Percentiles rank a stretch among this genome's conserved stretches.
These are phyloP conservation scores for Tulasnella sp. DNA, from an alignment of 768 basidiomycete genomes.

Conservation along the genomic window DNA sequence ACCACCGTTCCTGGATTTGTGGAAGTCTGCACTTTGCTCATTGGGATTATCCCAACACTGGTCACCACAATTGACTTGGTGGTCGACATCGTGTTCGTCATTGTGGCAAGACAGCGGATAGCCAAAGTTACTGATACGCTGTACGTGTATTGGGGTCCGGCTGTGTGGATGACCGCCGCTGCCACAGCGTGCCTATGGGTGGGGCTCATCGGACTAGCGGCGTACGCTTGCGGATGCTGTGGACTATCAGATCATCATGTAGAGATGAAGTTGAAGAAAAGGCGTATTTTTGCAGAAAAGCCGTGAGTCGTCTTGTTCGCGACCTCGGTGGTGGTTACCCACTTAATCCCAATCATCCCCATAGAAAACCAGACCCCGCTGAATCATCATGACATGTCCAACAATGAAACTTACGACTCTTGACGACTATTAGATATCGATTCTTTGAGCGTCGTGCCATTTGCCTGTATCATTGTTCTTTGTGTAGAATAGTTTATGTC, in stretches of 20 bases:
- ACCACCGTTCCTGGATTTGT: slow-evolving; percentile 24
- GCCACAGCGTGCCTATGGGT: slow-evolving; percentile 12
- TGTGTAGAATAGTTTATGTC: slow-evolving; percentile 5
- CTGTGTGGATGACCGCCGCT: slow-evolving; percentile 16
- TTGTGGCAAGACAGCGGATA: slow-evolving; percentile 44
- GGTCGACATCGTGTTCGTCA: slow-evolving; percentile 54
- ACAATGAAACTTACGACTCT: not conserved
- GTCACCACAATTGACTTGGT: slow-evolving; percentile 49
- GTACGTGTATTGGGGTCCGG: slow-evolving; percentile 4
- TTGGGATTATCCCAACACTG: slow-evolving; percentile 50
- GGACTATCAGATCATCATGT: not conserved
- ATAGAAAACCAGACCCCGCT: not conserved
- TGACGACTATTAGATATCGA: not conserved
- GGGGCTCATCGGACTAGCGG: slow-evolving; percentile 15
- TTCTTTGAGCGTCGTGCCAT: not conserved
- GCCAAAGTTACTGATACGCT: not conserved
- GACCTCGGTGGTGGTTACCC: not conserved
- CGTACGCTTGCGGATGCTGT: slow-evolving; percentile 19
- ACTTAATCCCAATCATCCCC: not conserved
- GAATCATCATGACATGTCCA: not conserved
- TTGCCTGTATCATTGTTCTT: not conserved
- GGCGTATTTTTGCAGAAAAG: not conserved
- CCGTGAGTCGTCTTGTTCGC: not conserved
- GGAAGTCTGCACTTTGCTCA: slow-evolving; percentile 48
- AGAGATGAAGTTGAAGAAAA: not conserved